A percentile compares a stretch with the other conserved stretches of the same genome.
Evolutionary conservation across 2,329 filamentous ascomycete species (phyloP).

Genomic region (Cladorrhinum sp.): DNA sequence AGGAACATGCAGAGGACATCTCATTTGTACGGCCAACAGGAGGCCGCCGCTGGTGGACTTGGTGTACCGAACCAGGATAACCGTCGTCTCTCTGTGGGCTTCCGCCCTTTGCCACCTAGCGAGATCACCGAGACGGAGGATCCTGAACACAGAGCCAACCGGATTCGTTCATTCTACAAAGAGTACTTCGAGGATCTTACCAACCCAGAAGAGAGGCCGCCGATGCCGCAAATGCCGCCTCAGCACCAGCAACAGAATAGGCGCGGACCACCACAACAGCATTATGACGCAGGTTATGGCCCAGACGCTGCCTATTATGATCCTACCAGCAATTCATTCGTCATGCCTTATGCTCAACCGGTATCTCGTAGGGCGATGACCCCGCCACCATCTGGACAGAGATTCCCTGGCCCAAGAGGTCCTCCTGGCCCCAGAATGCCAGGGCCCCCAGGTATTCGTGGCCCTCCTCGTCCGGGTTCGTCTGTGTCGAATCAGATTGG

Average conservation of each 20-base stretch:
- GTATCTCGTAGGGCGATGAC: constrained; percentile 92
- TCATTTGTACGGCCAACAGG: constrained; percentile 30
- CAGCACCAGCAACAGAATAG: constrained; percentile 16
- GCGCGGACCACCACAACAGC: constrained; percentile 32
- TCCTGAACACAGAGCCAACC: constrained; percentile 89
- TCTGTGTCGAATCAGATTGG: constrained; percentile 30
- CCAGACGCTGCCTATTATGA: constrained; percentile 67
- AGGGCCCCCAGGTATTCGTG: constrained; percentile 42
- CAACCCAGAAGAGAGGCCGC: constrained; percentile 47
- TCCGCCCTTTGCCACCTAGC: constrained; percentile 84
- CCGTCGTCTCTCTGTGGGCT: constrained; percentile 63
- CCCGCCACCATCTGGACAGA: constrained; percentile 66
- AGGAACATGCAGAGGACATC: constrained; percentile 34
- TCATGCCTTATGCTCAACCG: constrained; percentile 81
- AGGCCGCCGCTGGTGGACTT: constrained; percentile 38
- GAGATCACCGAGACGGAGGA: constrained; percentile 78
- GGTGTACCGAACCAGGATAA: constrained; percentile 54
- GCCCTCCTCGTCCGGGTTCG: constrained; percentile 35
- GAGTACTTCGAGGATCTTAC: constrained; percentile 90
- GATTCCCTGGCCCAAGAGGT: constrained; percentile 41
- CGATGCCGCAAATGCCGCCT: constrained; percentile 35
- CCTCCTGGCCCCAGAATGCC: constrained; percentile 47
- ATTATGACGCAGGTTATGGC: constrained; percentile 68
- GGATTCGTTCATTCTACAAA: constrained; percentile 98
- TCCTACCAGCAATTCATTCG: constrained; percentile 65